Percentiles rank a stretch among this genome's conserved stretches.
Evolutionary conservation across 371 early-diverging fungal genomes (phyloP).

Genomic region (Rhizopus arrhizus): DNA sequence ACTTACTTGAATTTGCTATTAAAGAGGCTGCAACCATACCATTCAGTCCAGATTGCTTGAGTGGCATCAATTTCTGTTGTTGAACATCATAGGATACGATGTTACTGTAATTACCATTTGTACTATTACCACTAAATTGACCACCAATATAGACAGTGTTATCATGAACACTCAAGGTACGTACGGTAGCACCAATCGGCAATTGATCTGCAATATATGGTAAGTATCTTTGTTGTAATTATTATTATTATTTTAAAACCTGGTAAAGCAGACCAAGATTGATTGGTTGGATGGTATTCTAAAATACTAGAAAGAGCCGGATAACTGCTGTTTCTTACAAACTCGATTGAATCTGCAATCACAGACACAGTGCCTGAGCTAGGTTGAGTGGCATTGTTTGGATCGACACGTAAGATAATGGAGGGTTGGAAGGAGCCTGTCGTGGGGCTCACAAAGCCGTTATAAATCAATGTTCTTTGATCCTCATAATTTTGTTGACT

Average conservation of each 20-base stretch:
- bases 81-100: conserved; percentile 36
- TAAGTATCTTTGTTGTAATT: conserved; percentile 5
- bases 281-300: conserved; percentile 39
- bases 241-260: conserved; percentile 26
- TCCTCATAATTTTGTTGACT: conserved; percentile 50
- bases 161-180: conserved; percentile 30
- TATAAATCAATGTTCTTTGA: conserved; percentile 49
- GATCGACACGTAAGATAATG: conserved; percentile 24
- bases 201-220: conserved; percentile 37
- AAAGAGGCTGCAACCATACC: conserved; percentile 28
- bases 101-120: conserved; percentile 29
- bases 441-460: conserved; percentile 49
- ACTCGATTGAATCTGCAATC: conserved; percentile 38
- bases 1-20: conserved; percentile 31
- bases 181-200: conserved; percentile 28
- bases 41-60: conserved; percentile 28
- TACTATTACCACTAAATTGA: conserved; percentile 10
- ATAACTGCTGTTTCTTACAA: conserved; percentile 40
- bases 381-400: conserved; percentile 24
- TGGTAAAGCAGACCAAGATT: conserved; percentile 27
- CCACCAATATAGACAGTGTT: conserved; percentile 44
- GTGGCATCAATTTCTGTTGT: conserved; percentile 12
- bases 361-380: conserved; percentile 22
- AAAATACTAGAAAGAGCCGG: conserved; percentile 36
- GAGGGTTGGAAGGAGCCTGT: conserved; percentile 34